These are phyloP conservation scores for Salicornia ramosissima DNA, from an alignment of 148 eudicot species.

Conservation along the genomic window DNA sequence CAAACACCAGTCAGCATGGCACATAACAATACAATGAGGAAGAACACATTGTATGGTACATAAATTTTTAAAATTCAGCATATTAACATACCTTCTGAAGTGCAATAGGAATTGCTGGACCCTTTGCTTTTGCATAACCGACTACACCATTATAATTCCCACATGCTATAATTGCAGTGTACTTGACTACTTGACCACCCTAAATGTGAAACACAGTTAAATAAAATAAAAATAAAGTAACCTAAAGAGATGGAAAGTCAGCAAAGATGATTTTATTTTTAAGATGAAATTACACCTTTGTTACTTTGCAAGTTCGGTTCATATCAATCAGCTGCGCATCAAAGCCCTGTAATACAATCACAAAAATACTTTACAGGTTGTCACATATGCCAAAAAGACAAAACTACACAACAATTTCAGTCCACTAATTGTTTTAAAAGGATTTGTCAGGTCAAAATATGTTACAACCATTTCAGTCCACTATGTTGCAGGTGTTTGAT, in stretches of 20 bases:
- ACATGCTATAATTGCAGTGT: constrained; percentile 78
- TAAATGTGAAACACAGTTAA: constrained; percentile 23
- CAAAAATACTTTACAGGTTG: neutral
- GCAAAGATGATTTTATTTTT: no score
- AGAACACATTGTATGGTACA: no score
- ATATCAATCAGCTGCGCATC: constrained; percentile 74
- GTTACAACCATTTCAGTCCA: no score
- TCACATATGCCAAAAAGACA: neutral
- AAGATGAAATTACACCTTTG: constrained; percentile 51
- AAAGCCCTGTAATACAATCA: constrained; percentile 63
- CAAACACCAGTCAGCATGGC: no score
- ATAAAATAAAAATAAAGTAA: neutral
- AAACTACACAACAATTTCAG: neutral
- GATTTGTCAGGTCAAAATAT: no score
- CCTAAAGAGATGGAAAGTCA: constrained; percentile 9
- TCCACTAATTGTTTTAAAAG: neutral
- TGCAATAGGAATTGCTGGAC: constrained; percentile 63
- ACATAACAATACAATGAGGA: no score
- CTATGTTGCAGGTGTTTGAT: no score
- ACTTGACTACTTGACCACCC: constrained; percentile 86
- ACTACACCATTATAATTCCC: constrained; percentile 88
- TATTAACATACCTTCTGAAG: constrained; percentile 84
- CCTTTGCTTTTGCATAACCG: constrained; percentile 92
- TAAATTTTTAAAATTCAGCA: no score
- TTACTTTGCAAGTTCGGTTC: constrained; percentile 79